Evolutionary conservation across 208 protist genomes (phyloP), one percentile per base, ranked within the genome.

Genomic region (Trypanosoma avium): DNA sequence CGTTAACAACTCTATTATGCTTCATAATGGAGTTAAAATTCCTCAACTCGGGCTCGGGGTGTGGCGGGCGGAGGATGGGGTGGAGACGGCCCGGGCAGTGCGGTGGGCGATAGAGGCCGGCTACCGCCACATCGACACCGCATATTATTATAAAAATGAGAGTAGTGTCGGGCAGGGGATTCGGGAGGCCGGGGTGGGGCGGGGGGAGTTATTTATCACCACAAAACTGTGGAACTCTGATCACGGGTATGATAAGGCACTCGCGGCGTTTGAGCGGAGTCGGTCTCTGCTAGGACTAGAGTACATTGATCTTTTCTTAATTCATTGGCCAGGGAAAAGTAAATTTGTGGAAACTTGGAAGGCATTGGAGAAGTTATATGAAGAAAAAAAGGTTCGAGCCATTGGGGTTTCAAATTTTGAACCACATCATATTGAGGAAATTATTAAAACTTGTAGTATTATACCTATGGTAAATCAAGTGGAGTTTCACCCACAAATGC

Each of bases 251-350:
- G 75, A 86, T 36, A 79, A 89, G 30, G 52, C 82, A 5, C 80
- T 98, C 29, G 60, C 66, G 13, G 71, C 75, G 13, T 85, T 84
- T 52, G 84, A 92, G 42, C 32, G 75, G n/a, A 97, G 92, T 35
- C 68, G 94, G 15, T 50, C 69, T 30, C 73, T 87, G 15, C 80
- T 99, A 3, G 72, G 71, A 2, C n/a, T 98, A 4, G 75, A 97
- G 10, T 98, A 99, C 68, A 48, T 99, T 7, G 97, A 99, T 70
- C 72, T 98, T 21, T 99, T 97, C 64, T 75, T 99, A 9, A 96
- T 99, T 46, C 98, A 99, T 75, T 99, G 92, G 88, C 97, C 97
- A 8, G 77, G 82, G n/a, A 67, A 84, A 5, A 59, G 49, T 26
- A 70, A 75, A 46, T 75, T 76, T 45, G 46, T 86, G 21, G 81